Percentiles rank a stretch among this genome's conserved stretches.
These are phyloP conservation scores for Talaromyces sp. DNA, from an alignment of 2,329 filamentous ascomycete genomes.

Conservation along the genomic window DNA sequence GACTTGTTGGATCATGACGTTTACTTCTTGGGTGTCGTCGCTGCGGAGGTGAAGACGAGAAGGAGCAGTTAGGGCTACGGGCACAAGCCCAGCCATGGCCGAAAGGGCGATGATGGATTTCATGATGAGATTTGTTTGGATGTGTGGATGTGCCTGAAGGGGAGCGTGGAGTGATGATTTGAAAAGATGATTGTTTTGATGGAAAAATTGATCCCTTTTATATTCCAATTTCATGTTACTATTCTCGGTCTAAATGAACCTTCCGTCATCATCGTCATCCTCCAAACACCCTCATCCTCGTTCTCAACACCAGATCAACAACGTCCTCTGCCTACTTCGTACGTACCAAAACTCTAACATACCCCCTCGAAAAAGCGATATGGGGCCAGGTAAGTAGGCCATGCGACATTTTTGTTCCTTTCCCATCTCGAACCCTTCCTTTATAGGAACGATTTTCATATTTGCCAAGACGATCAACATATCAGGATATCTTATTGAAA, in stretches of 20 bases:
- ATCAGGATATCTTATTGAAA: not conserved
- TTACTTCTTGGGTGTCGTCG: not conserved
- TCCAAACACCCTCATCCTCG: not conserved
- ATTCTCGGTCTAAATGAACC: not conserved
- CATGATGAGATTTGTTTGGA: not conserved
- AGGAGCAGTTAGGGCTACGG: not conserved
- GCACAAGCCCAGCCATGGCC: not conserved
- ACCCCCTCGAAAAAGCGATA: not conserved
- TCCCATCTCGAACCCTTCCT: not conserved
- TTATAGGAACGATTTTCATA: not conserved
- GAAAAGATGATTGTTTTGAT: not conserved
- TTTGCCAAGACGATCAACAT: not conserved
- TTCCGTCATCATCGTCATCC: not conserved
- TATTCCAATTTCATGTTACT: not conserved
- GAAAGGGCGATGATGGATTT: not conserved
- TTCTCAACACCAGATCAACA: not conserved
- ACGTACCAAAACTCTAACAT: not conserved
- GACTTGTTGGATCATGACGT: slow-evolving; percentile 4
- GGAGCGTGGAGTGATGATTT: not conserved
- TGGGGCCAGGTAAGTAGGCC: not conserved
- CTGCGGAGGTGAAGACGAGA: not conserved
- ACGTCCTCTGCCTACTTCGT: not conserved
- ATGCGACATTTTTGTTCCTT: not conserved
- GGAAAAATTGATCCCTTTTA: not conserved
- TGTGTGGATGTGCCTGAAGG: not conserved